Conservation (phyloP, 1,139 yeast species). For the Candida buenavistaensis region DNA sequence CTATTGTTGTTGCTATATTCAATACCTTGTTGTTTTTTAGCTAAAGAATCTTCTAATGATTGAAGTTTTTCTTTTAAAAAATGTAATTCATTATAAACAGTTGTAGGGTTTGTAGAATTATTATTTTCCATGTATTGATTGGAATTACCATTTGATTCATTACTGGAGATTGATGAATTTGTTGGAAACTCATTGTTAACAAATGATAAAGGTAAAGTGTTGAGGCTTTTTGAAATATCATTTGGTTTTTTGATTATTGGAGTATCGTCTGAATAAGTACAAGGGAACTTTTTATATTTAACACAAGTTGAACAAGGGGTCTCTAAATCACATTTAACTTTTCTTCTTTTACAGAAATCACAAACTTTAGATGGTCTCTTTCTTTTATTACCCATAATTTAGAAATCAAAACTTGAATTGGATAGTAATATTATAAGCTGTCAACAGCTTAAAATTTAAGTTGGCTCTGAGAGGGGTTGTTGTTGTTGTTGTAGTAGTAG, state of each 20-base stretch:
- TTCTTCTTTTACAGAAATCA: constrained; percentile 40
- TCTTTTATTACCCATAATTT: constrained; percentile 23
- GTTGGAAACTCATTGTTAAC: too few species aligned
- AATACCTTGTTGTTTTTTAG: not conserved
- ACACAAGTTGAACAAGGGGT: constrained; percentile 43
- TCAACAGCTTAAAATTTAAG: too few species aligned
- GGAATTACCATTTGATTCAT: not conserved
- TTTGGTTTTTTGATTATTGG: constrained; percentile 2
- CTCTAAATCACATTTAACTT: constrained; percentile 45
- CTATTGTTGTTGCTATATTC: constrained; percentile 1
- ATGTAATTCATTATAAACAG: constrained; percentile 19
- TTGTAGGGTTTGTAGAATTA: not conserved
- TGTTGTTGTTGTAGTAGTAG: too few species aligned
- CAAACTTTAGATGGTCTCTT: constrained; percentile 40
- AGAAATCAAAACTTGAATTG: not conserved
- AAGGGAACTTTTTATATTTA: constrained; percentile 30
- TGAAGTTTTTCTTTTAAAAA: constrained; percentile 18
- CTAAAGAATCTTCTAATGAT: constrained; percentile 14
- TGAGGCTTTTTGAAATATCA: too few species aligned
- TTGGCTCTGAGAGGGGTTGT: too few species aligned
- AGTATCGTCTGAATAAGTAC: constrained; percentile 20
- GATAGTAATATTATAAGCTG: too few species aligned
- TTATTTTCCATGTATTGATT: not conserved
- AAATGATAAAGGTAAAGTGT: too few species aligned
- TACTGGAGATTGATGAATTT: not conserved